Base-by-base conservation (phyloP, 352 stramenopile genomes). In the Phytopythium oedochilum region DNA sequence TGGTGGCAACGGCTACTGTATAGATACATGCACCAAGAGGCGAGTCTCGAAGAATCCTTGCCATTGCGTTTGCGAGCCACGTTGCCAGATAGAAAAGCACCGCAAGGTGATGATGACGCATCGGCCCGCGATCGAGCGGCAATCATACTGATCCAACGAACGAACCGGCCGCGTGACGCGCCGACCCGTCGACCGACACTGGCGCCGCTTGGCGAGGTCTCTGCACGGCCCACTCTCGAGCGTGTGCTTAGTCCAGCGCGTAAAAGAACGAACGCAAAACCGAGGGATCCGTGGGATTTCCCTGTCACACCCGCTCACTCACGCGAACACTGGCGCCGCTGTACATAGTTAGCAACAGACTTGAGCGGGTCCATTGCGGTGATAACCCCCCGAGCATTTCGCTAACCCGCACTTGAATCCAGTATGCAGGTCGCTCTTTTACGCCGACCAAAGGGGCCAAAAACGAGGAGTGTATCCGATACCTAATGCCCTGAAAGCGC, bases 141-240 rank as follows among this genome's bases (percentile, higher is more conserved):
- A n/a, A n/a, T n/a, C n/a, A n/a, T n/a, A n/a, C n/a, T n/a, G n/a
- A n/a, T n/a, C n/a, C n/a, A n/a, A n/a, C n/a, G n/a, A n/a, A n/a
- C 47, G 31, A 54, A 54, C 32, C 18, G 31, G 17, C 12, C 20
- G 31, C n/a, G 47, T 54, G 47, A 54, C 47, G 47, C 47, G 47
- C 47, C 32, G 25, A 14, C 45, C 28, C 15, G 28, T 51, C 45
- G 8, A 6, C 12, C n/a, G 11, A 20, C 11, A 17, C 47, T 43
- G 31, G 47, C 47, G 47, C 32, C 47, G 47, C 47, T 54, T 54
- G 47, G 29, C 32, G 20, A 29, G 47, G 47, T 54, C 47, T 54
- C 32, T 54, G 43, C 42, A n/a, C 42, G 12, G 23, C 11, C 39
- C n/a, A 45, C 22, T 29, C 22, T 26, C 18, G 12, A 10, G 4